Base-by-base conservation (phyloP, 2,329 filamentous ascomycete species). In the Aspergillus terreus region DNA sequence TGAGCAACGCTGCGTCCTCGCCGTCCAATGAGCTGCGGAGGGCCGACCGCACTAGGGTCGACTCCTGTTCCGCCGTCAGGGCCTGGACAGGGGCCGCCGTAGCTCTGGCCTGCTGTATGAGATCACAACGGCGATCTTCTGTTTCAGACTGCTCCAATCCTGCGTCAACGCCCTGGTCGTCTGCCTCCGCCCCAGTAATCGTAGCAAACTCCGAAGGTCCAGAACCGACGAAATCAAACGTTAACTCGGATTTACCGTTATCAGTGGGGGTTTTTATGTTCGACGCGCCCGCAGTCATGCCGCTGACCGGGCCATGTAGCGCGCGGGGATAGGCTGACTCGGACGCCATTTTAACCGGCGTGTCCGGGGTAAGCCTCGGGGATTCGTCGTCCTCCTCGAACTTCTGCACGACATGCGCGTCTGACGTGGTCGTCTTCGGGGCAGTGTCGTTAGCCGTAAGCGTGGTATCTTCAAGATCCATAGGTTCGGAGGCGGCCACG, bases 1-100 rank as follows among this genome's bases (percentile, higher is more conserved):
- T 71, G 44, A 74, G 60, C n/a, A 74, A 51, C 36, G 63, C 69
- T 7, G 68, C 65, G 58, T 74, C 71, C 11, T 73, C 69, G 41
- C 67, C 68, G 47, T 69, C 69, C 10, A 74, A 57, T 23, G 67
- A 67, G 55, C 69, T 68, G 44, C 64, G 64, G 33, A 72, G 57
- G 41, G 70, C 67, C 30, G 71, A 70, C 50, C 69, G 65, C 4
- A 71, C 67, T 25, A 71, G 50, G 17, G 60, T 65, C 41, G 64
- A 60, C 45, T 68, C 62, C 51, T 69, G 63, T 51, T 63, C 60
- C n/a, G 60, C 60, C 11, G 65, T 64, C 25, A 67, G 41, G n/a
- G 63, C 53, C 47, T 60, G 58, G 33, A 63, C 60, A 15, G 58
- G 52, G 17, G 59, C 58, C 6, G 54, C 12, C 44, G 46, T 14